Percentiles rank a stretch among this genome's conserved stretches.
These are phyloP conservation scores for Limnanthes douglasii DNA, from an alignment of 345 rosid species.

Conservation along the genomic window DNA sequence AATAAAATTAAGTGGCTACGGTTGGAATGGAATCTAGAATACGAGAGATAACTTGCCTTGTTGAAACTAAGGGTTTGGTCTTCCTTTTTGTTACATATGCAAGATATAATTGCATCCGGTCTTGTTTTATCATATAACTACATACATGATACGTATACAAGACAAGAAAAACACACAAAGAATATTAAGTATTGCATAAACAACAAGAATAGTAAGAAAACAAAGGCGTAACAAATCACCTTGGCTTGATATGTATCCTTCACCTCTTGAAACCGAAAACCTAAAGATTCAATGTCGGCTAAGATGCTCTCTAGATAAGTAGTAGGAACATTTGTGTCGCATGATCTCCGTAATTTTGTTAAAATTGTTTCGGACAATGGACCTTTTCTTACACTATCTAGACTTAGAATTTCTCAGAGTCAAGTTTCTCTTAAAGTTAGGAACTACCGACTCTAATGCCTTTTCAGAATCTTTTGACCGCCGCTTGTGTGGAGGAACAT, in stretches of 20 bases:
- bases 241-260: constrained; percentile 38
- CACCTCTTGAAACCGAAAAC: constrained; percentile 14
- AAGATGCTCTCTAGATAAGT: constrained; percentile 20
- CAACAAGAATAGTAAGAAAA: constrained; percentile 13
- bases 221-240: constrained; percentile 19
- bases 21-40: not conserved
- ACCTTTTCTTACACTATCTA: constrained; percentile 8
- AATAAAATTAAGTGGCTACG: not conserved
- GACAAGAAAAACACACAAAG: not conserved
- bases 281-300: constrained; percentile 23
- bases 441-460: too few relatives aligned
- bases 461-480: too few relatives aligned
- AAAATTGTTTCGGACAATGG: constrained; percentile 14
- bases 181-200: too few relatives aligned
- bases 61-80: constrained; percentile 32
- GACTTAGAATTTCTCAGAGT: too few relatives aligned
- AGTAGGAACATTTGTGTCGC: constrained; percentile 27
- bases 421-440: too few relatives aligned
- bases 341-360: constrained; percentile 12
- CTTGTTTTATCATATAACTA: constrained; percentile 27
- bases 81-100: constrained; percentile 36
- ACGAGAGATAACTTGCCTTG: constrained; percentile 28
- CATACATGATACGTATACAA: too few relatives aligned
- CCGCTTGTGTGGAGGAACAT: too few relatives aligned
- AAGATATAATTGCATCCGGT: constrained; percentile 20